Evolutionary conservation across 768 basidiomycete species (phyloP).

Genomic region (Termitomyces heimii): DNA sequence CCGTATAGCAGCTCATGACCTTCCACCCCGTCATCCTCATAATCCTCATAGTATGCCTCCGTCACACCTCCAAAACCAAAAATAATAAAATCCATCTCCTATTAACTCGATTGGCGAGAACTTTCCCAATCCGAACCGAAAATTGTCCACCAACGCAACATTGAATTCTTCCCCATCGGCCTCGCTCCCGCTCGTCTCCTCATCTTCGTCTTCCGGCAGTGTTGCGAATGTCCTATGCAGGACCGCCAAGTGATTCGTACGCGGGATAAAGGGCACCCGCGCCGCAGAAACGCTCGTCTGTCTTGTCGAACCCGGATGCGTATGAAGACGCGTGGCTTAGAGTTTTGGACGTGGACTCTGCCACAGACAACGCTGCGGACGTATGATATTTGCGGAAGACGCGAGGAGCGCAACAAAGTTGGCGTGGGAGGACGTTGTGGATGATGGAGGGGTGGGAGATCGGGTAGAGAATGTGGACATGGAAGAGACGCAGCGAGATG

Average conservation of each 20-base stretch:
- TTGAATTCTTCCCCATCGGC: conserved; percentile 19
- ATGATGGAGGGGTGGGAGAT: conserved; percentile 8
- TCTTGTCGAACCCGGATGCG: conserved; percentile 31
- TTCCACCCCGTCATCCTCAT: conserved; percentile 22
- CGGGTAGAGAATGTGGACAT: conserved; percentile 25
- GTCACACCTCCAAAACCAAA: conserved; percentile 30
- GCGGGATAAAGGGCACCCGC: conserved; percentile 34
- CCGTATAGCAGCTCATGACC: conserved; percentile 46
- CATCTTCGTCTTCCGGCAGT: conserved; percentile 13
- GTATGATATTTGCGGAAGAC: neutral
- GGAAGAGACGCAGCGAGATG: conserved; percentile 16
- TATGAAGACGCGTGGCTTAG: conserved; percentile 17
- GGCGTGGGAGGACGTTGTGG: conserved; percentile 8
- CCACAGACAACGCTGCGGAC: neutral
- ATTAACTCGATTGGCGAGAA: conserved; percentile 19
- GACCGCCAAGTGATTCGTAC: conserved; percentile 28
- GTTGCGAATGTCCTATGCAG: conserved; percentile 24
- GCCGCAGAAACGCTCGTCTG: conserved; percentile 32
- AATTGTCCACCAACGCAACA: conserved; percentile 21
- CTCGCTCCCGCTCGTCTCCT: conserved; percentile 8
- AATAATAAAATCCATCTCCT: conserved; percentile 44
- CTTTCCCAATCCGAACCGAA: conserved; percentile 17
- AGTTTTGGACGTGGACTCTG: neutral
- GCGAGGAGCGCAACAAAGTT: conserved; percentile 3
- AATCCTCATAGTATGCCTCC: conserved; percentile 12